A percentile compares a stretch with the other conserved stretches of the same genome.
These are phyloP conservation scores for Diplocarpon rosae DNA, from an alignment of 2,329 filamentous ascomycete species.

Conservation along the genomic window DNA sequence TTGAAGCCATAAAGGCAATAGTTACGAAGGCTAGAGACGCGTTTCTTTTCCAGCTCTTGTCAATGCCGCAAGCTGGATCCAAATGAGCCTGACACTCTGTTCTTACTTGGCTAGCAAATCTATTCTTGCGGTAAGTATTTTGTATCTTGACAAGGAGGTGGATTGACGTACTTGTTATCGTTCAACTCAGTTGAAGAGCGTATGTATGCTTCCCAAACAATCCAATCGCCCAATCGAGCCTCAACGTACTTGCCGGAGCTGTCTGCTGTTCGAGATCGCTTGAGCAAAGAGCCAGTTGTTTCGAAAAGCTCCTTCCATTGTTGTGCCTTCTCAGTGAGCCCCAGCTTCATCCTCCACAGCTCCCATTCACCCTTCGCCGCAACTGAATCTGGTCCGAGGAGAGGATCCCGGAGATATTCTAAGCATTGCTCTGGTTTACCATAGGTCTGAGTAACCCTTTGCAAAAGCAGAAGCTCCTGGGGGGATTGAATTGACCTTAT, in stretches of 20 bases:
- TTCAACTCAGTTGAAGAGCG: constrained; percentile 19
- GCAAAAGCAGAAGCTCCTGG: constrained; percentile 26
- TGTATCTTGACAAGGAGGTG: neutral
- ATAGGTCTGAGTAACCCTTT: constrained; percentile 21
- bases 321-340: constrained; percentile 16
- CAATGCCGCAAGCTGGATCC: constrained; percentile 21
- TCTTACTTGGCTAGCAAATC: constrained; percentile 13
- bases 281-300: constrained; percentile 19
- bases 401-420: constrained; percentile 22
- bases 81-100: constrained; percentile 25
- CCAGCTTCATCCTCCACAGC: constrained; percentile 25
- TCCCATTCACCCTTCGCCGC: constrained; percentile 28
- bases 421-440: constrained; percentile 21
- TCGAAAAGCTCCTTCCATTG: constrained; percentile 24
- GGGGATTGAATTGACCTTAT: constrained; percentile 26
- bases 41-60: constrained; percentile 28
- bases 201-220: constrained; percentile 26
- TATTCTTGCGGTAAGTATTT: constrained; percentile 6
- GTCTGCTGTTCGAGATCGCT: constrained; percentile 23
- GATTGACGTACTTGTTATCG: constrained; percentile 17
- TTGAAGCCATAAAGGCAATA: constrained; percentile 14
- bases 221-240: constrained; percentile 25
- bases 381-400: constrained; percentile 25
- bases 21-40: constrained; percentile 25
- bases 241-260: constrained; percentile 20